Evolutionary conservation across 768 basidiomycete species (phyloP).

Genomic region (Suillus variegatus): DNA sequence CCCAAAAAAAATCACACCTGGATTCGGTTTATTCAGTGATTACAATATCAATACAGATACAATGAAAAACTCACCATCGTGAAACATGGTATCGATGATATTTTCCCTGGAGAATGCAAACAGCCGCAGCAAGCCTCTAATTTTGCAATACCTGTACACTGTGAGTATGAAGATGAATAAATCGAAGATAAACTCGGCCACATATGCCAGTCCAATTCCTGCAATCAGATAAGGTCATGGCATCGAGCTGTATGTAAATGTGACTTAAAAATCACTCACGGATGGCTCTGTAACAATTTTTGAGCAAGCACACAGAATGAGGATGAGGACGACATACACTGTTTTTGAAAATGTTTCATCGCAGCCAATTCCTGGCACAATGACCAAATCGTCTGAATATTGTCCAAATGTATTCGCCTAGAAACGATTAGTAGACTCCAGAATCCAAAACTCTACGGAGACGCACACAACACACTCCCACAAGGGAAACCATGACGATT

Average conservation of each 20-base stretch:
- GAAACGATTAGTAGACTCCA: not conserved
- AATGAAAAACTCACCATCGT: conserved; percentile 45
- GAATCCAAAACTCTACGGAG: not conserved
- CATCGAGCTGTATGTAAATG: not conserved
- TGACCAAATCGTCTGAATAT: conserved; percentile 40
- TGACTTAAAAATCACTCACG: not conserved
- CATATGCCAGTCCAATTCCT: conserved; percentile 44
- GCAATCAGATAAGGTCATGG: not conserved
- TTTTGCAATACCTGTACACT: conserved; percentile 44
- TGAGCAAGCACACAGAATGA: not conserved
- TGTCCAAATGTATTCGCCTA: conserved; percentile 37
- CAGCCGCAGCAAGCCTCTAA: conserved; percentile 25
- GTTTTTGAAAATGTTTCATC: conserved; percentile 11
- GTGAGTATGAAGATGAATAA: conserved; percentile 48
- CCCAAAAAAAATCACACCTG: conserved; percentile 60
- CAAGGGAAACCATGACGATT: conserved; percentile 31
- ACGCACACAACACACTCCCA: conserved; percentile 39
- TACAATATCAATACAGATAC: not conserved
- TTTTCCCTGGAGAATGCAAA: conserved; percentile 30
- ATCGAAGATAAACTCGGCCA: conserved; percentile 54
- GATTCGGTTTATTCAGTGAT: not conserved
- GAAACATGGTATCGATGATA: conserved; percentile 43
- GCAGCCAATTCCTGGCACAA: conserved; percentile 31
- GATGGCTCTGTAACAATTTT: conserved; percentile 21
- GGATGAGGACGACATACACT: conserved; percentile 3